Evolutionary conservation across 257 asterid species (phyloP).

Genomic region (Penstemon newberryi): DNA sequence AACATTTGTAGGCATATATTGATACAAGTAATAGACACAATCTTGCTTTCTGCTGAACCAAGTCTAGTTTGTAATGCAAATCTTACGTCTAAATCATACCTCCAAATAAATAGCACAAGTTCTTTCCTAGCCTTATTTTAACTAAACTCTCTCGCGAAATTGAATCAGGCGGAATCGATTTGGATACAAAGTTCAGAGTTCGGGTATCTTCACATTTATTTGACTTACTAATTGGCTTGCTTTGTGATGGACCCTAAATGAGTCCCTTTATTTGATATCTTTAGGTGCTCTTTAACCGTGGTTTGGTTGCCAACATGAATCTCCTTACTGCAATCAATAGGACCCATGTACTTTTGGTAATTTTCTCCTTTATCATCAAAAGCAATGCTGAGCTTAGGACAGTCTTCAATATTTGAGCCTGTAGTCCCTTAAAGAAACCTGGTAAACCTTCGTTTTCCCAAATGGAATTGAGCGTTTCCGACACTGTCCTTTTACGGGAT

Average conservation of each 20-base stretch:
- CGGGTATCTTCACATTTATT: constrained; percentile 10
- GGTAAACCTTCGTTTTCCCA: constrained; percentile 77
- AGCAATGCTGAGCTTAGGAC: constrained; percentile 84
- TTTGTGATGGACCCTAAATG: neutral
- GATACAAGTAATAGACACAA: no score
- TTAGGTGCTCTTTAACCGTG: constrained; percentile 59
- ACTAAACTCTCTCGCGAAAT: no score
- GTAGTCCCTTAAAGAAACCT: constrained; percentile 87
- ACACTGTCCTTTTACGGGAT: constrained; percentile 51
- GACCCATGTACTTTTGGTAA: constrained; percentile 80
- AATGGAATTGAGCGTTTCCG: constrained; percentile 53
- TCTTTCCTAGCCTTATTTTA: constrained; percentile 6
- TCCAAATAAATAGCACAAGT: neutral
- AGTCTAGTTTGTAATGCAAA: no score
- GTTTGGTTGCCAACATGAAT: constrained; percentile 45
- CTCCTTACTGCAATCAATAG: constrained; percentile 58
- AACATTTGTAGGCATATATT: no score
- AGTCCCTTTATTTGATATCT: constrained; percentile 4
- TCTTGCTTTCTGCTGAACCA: no score
- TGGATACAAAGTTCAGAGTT: neutral
- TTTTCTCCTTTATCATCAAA: constrained; percentile 86
- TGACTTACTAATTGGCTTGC: constrained; percentile 12
- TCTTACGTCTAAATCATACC: neutral
- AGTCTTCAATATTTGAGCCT: constrained; percentile 85
- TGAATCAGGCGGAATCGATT: neutral